Percentiles rank a stretch among this genome's conserved stretches.
Conservation (phyloP, 176 grass and related monocot genomes). For the Aegilops umbellulata region DNA sequence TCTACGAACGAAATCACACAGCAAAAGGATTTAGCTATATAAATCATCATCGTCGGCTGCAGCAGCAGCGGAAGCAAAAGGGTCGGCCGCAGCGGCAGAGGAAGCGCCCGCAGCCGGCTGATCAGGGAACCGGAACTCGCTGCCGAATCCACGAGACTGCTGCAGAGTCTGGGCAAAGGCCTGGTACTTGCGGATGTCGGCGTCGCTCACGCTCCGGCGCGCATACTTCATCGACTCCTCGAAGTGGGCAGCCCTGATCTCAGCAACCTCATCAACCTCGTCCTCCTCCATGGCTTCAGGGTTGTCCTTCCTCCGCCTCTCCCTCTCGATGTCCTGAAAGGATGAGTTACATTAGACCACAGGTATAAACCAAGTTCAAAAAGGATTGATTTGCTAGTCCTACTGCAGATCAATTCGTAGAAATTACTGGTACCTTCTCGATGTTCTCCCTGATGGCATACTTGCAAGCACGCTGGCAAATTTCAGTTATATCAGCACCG, state of each 20-base stretch:
- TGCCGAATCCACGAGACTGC: constrained; percentile 79
- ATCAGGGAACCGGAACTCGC: constrained; percentile 76
- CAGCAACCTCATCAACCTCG: constrained; percentile 62
- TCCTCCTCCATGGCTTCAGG: constrained; percentile 93
- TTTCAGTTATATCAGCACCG: constrained; percentile 90
- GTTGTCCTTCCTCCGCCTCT: constrained; percentile 61
- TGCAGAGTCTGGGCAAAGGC: constrained; percentile 88
- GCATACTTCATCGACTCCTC: constrained; percentile 95
- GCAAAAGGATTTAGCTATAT: constrained; percentile 45
- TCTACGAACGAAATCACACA: neutral
- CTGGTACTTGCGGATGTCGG: constrained; percentile 85
- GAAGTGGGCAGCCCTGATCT: constrained; percentile 77
- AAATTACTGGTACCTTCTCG: constrained; percentile 48
- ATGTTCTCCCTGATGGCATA: constrained; percentile 93
- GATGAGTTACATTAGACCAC: neutral
- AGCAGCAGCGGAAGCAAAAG: constrained; percentile 47
- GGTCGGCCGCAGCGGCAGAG: constrained; percentile 23
- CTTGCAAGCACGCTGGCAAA: constrained; percentile 85
- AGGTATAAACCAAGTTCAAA: neutral
- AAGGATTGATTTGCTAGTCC: too few relatives aligned
- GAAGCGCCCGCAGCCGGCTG: constrained; percentile 12
- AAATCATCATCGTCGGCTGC: constrained; percentile 79
- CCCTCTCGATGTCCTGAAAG: constrained; percentile 81
- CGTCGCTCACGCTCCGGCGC: constrained; percentile 73
- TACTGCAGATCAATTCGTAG: neutral